Conservation (phyloP, 768 basidiomycete genomes). For the Boletellus ananas region DNA sequence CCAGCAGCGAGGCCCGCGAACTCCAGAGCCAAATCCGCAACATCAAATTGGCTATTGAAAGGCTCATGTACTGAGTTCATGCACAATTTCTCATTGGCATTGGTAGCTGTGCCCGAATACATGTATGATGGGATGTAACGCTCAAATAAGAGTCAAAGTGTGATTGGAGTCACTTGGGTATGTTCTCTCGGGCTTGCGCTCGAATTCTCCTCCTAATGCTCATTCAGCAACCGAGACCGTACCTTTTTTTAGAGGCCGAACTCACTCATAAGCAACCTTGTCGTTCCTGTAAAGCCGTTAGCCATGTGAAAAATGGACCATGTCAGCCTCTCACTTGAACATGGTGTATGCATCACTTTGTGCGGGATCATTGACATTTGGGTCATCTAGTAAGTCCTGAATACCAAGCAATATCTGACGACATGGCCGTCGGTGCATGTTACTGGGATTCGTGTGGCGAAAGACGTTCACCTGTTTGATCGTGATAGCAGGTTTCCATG, state of each 20-base stretch:
- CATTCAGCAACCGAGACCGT: not conserved
- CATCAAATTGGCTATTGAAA: constrained; percentile 81
- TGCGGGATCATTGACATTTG: constrained; percentile 96
- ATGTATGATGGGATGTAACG: constrained; percentile 6
- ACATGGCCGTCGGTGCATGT: not conserved
- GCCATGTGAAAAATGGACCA: not conserved
- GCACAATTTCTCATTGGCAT: not conserved
- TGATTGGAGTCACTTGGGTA: constrained; percentile 59
- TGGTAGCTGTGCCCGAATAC: constrained; percentile 11
- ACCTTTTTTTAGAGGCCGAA: constrained; percentile 7
- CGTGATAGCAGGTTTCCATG: constrained; percentile 98
- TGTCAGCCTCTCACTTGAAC: constrained; percentile 77
- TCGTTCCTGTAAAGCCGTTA: constrained; percentile 66
- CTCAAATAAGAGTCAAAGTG: not conserved
- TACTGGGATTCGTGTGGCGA: not conserved
- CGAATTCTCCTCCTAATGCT: constrained; percentile 65
- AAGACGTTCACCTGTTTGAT: constrained; percentile 80
- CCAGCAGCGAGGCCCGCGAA: constrained; percentile 93
- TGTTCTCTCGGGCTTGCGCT: constrained; percentile 85
- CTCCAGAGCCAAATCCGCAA: constrained; percentile 83
- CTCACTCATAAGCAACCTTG: constrained; percentile 87
- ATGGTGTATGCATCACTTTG: constrained; percentile 98
- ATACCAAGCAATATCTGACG: constrained; percentile 88
- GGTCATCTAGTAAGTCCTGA: constrained; percentile 92
- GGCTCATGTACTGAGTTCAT: constrained; percentile 43